Percentiles rank a stretch among this genome's conserved stretches.
Evolutionary conservation across 1,284 basidiomycete species (phyloP).

Genomic region (Moniliophthora roreri): DNA sequence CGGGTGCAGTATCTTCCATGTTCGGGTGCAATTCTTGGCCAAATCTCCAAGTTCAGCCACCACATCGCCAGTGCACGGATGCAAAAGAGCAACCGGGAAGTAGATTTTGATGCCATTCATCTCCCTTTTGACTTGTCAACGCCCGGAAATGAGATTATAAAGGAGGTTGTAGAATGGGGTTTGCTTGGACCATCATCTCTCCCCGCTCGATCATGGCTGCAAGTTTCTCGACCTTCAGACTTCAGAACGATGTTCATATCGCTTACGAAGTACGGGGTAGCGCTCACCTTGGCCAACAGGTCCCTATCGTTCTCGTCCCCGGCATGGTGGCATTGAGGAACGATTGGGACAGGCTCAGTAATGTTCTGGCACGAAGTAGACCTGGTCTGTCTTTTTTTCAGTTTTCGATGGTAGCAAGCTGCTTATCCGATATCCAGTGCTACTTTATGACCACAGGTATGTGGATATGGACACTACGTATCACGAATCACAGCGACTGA

Average conservation of each 20-base stretch:
- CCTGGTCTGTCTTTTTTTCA: constrained; percentile 23
- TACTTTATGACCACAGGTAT: constrained; percentile 33
- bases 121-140: background rate
- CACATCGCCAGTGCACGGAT: background rate
- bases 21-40: background rate
- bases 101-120: background rate
- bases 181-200: background rate
- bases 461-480: background rate
- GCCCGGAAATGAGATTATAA: background rate
- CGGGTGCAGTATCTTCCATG: background rate
- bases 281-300: background rate
- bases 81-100: background rate
- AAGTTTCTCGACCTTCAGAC: background rate
- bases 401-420: background rate
- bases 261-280: background rate
- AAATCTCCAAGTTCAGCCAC: background rate
- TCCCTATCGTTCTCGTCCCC: constrained; percentile 33
- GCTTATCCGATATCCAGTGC: constrained; percentile 20
- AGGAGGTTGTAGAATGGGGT: background rate
- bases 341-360: constrained; percentile 32
- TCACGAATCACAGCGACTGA: background rate
- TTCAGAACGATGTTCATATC: background rate
- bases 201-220: background rate
- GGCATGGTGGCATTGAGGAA: constrained; percentile 31
- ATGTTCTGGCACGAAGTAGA: constrained; percentile 26